Percentiles rank a stretch among this genome's conserved stretches.
Conservation (phyloP, 306 rosid species). For the Citrullus mucosospermus region DNA sequence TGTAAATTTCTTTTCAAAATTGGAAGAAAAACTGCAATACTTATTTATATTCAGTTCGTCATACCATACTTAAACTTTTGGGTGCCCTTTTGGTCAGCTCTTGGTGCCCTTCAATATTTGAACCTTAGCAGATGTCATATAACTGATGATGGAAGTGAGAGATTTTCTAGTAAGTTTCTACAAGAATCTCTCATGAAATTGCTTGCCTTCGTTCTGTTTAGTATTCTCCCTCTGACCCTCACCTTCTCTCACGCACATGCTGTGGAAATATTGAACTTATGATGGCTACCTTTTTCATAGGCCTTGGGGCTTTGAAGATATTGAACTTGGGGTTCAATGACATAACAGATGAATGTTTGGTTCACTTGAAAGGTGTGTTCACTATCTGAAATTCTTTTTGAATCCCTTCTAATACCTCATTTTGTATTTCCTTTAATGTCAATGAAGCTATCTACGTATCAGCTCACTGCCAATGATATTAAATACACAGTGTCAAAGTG, state of each 20-base stretch:
- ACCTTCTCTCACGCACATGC: background rate
- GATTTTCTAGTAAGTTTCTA: slow-evolving; percentile 61
- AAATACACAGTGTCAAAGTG: background rate
- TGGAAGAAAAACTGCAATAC: background rate
- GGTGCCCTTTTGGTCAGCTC: slow-evolving; percentile 35
- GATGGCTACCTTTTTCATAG: slow-evolving; percentile 28
- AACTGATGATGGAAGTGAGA: slow-evolving; percentile 52
- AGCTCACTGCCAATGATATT: background rate
- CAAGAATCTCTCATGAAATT: slow-evolving; percentile 5
- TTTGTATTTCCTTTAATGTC: background rate
- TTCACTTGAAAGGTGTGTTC: slow-evolving; percentile 61
- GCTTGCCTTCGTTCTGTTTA: background rate
- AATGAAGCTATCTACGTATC: background rate
- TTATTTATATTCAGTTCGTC: background rate
- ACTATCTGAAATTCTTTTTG: background rate
- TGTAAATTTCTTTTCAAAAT: background rate
- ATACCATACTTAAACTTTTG: background rate
- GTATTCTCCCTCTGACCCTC: background rate
- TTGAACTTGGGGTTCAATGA: slow-evolving; percentile 71
- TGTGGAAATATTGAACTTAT: background rate
- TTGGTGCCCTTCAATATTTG: slow-evolving; percentile 49
- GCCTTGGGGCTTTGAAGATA: slow-evolving; percentile 55
- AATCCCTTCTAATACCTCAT: background rate
- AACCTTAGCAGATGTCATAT: slow-evolving; percentile 71
- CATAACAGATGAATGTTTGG: slow-evolving; percentile 59